Evolutionary conservation across 1,284 basidiomycete genomes (phyloP).

Genomic region (Fomitopsis betulina): DNA sequence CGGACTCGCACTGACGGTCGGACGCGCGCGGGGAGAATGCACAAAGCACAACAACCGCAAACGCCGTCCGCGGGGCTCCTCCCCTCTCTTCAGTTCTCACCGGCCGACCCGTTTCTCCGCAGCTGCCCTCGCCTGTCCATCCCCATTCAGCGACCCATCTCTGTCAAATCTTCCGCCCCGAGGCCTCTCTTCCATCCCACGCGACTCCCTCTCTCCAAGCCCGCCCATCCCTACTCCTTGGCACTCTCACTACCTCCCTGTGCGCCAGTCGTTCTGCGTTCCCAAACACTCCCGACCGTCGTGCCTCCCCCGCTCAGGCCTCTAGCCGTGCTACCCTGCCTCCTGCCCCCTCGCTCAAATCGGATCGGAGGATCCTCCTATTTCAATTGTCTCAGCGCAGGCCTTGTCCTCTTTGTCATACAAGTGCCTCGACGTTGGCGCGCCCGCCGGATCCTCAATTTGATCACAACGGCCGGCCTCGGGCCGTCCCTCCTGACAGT

Average conservation of each 20-base stretch:
- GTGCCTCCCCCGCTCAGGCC: no score
- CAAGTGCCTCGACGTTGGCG: not conserved
- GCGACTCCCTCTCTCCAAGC: not conserved
- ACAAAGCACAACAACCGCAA: constrained; percentile 26
- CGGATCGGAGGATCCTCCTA: not conserved
- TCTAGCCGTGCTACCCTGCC: not conserved
- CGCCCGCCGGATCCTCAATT: not conserved
- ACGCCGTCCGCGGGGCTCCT: constrained; percentile 27
- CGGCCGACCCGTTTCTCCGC: constrained; percentile 18
- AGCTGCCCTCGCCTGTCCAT: constrained; percentile 11
- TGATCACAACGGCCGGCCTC: not conserved
- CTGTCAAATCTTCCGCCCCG: constrained; percentile 17
- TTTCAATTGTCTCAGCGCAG: not conserved
- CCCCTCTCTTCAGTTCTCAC: constrained; percentile 11
- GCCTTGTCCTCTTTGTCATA: not conserved
- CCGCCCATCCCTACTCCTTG: not conserved
- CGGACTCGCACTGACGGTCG: constrained; percentile 8
- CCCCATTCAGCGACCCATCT: constrained; percentile 11
- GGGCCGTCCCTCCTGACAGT: not conserved
- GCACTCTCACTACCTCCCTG: not conserved
- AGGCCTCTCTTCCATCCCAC: not conserved
- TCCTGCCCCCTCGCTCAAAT: no score
- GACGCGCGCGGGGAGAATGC: constrained; percentile 19
- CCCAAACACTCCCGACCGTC: no score
- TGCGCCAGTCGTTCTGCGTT: not conserved